Evolutionary conservation across 495 filamentous ascomycete genomes (phyloP).

Genomic region (Tetracladium marchalianum): DNA sequence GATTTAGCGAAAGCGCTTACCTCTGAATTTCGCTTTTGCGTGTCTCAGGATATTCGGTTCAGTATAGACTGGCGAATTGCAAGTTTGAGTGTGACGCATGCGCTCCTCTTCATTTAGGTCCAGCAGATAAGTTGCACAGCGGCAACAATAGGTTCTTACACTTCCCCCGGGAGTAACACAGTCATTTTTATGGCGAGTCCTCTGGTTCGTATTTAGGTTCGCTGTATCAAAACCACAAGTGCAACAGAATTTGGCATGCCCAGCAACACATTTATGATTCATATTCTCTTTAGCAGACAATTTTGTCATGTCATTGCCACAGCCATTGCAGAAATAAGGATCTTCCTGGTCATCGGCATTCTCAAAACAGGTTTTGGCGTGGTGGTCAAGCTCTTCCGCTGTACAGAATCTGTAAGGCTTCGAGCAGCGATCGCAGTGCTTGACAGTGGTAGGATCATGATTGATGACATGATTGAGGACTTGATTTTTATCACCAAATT

Average conservation of each 20-base stretch:
- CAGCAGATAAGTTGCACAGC: no score
- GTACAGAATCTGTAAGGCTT: neutral
- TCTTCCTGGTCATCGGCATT: neutral
- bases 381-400: neutral
- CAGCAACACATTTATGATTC: neutral
- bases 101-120: no score
- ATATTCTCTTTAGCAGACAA: neutral
- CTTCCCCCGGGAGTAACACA: no score
- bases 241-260: conserved; percentile 1
- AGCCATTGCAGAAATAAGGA: conserved; percentile 5
- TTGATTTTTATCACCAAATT: neutral
- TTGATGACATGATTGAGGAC: conserved; percentile 7
- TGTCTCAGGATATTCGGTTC: no score
- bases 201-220: no score
- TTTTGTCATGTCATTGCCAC: conserved; percentile 3
- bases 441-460: conserved; percentile 7
- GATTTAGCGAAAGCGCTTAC: no score
- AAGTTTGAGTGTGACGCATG: no score
- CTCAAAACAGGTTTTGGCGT: conserved; percentile 4
- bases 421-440: conserved; percentile 14
- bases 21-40: no score
- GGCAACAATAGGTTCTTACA: no score
- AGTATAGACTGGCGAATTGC: no score
- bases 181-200: no score
- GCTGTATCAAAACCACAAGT: neutral